phyloP scores from a whole-genome alignment of 2,329 filamentous ascomycete genomes.

The Botrytis squamosa region DNA sequence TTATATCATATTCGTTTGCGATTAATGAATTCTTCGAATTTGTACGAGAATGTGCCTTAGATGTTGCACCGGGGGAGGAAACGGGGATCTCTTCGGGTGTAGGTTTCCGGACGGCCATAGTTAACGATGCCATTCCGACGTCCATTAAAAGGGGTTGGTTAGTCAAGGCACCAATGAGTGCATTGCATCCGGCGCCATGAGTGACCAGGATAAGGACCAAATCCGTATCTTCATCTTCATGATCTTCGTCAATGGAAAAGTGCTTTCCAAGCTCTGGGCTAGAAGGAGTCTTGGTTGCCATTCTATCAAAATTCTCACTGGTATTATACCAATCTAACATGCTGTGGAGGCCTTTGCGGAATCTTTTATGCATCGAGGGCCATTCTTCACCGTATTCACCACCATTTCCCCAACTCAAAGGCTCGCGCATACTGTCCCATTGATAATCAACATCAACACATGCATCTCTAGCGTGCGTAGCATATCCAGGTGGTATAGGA shows the following conservation, averaged over 20 bases:
- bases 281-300: constrained; percentile 48
- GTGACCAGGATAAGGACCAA: constrained; percentile 85
- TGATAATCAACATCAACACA: constrained; percentile 88
- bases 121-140: constrained; percentile 85
- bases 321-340: constrained; percentile 80
- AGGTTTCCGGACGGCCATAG: constrained; percentile 71
- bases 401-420: constrained; percentile 81
- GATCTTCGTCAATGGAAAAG: constrained; percentile 41
- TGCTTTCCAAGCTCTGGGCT: constrained; percentile 38
- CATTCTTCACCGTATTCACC: constrained; percentile 91
- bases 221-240: constrained; percentile 64
- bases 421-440: constrained; percentile 86
- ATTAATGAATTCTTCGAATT: constrained; percentile 45
- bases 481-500: constrained; percentile 82
- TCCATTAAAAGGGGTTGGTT: constrained; percentile 89
- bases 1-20: constrained; percentile 69
- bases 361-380: constrained; percentile 91
- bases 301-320: constrained; percentile 52
- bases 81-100: constrained; percentile 28
- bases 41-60: constrained; percentile 43
- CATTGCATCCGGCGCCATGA: constrained; percentile 94
- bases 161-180: constrained; percentile 86
- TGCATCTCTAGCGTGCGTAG: constrained; percentile 83
- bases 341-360: constrained; percentile 73
- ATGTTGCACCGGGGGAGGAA: constrained; percentile 31